Conservation (phyloP, 225 moss, liverwort and hornwort species). For the Takakia lepidozioides region DNA sequence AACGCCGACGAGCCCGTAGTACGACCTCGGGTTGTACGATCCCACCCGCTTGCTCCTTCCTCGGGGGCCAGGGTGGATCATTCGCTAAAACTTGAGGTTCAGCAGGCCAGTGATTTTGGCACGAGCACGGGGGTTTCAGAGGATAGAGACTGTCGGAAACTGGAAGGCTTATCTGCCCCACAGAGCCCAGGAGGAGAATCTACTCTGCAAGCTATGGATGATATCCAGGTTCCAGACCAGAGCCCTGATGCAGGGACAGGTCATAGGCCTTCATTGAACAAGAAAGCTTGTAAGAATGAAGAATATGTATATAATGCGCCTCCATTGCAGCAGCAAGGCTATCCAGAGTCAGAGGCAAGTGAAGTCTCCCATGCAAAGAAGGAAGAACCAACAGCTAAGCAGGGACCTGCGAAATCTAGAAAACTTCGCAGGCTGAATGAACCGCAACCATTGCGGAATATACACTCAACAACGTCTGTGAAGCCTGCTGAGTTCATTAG, state of each 20-base stretch:
- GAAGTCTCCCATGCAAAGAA: conserved; percentile 9
- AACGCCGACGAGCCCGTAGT: conserved; percentile 54
- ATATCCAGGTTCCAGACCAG: too few species aligned
- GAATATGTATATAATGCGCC: too few species aligned
- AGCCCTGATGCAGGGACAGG: too few species aligned
- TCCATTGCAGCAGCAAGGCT: too few species aligned
- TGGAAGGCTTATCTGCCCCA: too few species aligned
- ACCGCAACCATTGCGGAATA: conserved; percentile 19
- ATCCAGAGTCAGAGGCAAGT: conserved; percentile 16
- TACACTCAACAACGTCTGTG: conserved; percentile 33
- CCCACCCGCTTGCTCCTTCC: conserved; percentile 28
- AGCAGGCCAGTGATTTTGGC: conserved; percentile 30
- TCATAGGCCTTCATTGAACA: too few species aligned
- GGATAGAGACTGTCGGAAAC: too few species aligned
- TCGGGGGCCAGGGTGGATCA: conserved; percentile 41
- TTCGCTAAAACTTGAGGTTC: conserved; percentile 27
- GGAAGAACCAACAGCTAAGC: conserved; percentile 11
- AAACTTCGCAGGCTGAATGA: conserved; percentile 8
- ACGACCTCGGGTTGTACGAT: conserved; percentile 55
- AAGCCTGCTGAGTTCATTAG: conserved; percentile 48
- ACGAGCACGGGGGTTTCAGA: too few species aligned
- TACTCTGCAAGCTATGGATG: too few species aligned
- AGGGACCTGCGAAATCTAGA: conserved; percentile 9
- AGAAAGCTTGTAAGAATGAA: too few species aligned
- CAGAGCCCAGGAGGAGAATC: too few species aligned